Evolutionary conservation across 345 rosid species (phyloP).

Genomic region (Aurinia saxatilis): DNA sequence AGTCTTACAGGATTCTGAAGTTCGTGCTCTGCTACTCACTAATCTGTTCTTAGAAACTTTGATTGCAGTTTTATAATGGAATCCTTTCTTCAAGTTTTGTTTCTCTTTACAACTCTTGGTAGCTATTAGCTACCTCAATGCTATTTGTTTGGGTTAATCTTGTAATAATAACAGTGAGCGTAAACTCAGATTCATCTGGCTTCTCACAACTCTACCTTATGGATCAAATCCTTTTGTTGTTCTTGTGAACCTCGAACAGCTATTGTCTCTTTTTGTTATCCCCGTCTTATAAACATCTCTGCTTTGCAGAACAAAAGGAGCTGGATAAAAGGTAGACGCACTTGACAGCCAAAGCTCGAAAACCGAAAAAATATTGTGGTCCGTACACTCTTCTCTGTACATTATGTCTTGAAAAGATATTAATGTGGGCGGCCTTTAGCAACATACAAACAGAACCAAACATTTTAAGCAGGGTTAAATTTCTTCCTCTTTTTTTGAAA

Average conservation of each 20-base stretch:
- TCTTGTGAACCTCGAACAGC: not conserved
- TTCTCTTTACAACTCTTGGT: not conserved
- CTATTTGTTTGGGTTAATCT: not conserved
- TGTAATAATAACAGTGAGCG: not conserved
- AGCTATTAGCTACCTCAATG: not conserved
- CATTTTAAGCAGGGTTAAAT: not conserved
- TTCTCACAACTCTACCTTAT: too few species aligned
- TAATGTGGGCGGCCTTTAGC: slow-evolving; percentile 15
- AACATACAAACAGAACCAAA: slow-evolving; percentile 14
- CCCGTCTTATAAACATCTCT: not conserved
- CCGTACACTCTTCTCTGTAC: slow-evolving; percentile 19
- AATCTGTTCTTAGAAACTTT: not conserved
- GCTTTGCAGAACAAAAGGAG: slow-evolving; percentile 12
- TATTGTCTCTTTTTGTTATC: not conserved
- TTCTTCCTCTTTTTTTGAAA: not conserved
- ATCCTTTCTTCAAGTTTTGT: not conserved
- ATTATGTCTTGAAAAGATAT: slow-evolving; percentile 21
- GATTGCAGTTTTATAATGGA: not conserved
- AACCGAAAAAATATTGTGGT: not conserved
- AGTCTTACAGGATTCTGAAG: not conserved
- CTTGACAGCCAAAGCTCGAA: slow-evolving; percentile 7
- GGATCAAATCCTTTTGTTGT: not conserved
- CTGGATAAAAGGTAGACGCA: slow-evolving; percentile 1
- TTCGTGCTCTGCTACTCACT: not conserved
- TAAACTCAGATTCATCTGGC: slow-evolving; percentile 4